Evolutionary conservation across 768 basidiomycete genomes (phyloP).

Genomic region (Tylopilus vinaceipallidus): DNA sequence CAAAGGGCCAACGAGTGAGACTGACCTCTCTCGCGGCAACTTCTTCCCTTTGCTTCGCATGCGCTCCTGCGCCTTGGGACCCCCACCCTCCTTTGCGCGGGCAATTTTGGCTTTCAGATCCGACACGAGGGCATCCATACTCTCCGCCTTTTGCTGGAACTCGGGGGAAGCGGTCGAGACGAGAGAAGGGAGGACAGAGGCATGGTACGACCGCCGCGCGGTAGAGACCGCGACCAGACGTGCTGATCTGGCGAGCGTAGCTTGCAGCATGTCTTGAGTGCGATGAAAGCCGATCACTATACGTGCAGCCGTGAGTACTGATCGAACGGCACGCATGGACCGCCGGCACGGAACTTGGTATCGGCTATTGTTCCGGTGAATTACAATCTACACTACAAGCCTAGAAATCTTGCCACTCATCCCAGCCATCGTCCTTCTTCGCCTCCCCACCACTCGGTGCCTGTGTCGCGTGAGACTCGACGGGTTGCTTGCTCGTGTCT

Average conservation of each 20-base stretch:
- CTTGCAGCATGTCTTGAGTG: constrained; percentile 20
- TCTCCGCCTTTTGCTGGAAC: constrained; percentile 60
- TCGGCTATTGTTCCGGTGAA: constrained; percentile 13
- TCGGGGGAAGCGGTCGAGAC: constrained; percentile 69
- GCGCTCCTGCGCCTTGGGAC: constrained; percentile 67
- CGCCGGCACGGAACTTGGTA: constrained; percentile 25
- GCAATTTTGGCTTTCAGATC: constrained; percentile 62
- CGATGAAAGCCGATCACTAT: neutral
- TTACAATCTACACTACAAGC: neutral
- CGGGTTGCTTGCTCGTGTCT: constrained; percentile 8
- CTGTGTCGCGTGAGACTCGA: constrained; percentile 6
- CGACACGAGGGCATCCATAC: constrained; percentile 68
- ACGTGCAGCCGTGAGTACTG: neutral
- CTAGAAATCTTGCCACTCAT: constrained; percentile 83
- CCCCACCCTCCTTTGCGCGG: constrained; percentile 66
- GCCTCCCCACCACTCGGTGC: constrained; percentile 13
- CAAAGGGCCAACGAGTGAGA: neutral
- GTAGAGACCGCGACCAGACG: constrained; percentile 2
- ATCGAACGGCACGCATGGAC: neutral
- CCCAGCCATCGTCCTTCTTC: constrained; percentile 58
- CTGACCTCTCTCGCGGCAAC: constrained; percentile 78
- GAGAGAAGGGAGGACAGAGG: constrained; percentile 69
- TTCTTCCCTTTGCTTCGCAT: constrained; percentile 80
- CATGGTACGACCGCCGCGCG: constrained; percentile 52
- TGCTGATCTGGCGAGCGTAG: constrained; percentile 13